Evolutionary conservation across 495 filamentous ascomycete species (phyloP).

Genomic region (Penicillium lividum): DNA sequence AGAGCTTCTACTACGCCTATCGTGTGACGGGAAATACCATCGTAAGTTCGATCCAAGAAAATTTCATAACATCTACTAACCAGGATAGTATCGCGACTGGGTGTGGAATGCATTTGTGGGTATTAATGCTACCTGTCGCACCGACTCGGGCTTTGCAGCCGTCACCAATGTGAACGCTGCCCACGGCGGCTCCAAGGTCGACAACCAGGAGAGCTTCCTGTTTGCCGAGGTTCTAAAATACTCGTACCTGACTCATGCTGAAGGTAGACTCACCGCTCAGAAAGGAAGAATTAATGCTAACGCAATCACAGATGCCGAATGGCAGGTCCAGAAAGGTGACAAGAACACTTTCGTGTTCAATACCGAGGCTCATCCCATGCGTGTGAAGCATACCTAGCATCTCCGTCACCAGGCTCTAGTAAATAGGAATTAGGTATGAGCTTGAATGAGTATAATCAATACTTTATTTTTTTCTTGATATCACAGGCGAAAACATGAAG

Average conservation of each 20-base stretch:
- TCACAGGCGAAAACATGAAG: not conserved
- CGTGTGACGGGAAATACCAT: conserved; percentile 66
- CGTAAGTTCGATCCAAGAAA: conserved; percentile 24
- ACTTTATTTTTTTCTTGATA: not conserved
- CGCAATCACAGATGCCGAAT: conserved; percentile 53
- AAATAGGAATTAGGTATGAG: conserved; percentile 10
- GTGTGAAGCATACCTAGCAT: conserved; percentile 40
- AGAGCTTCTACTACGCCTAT: conserved; percentile 88
- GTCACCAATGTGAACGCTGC: conserved; percentile 65
- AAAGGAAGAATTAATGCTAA: conserved; percentile 12
- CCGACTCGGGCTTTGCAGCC: conserved; percentile 65
- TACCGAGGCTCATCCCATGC: conserved; percentile 81
- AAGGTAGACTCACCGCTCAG: conserved; percentile 17
- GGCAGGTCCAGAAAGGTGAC: conserved; percentile 61
- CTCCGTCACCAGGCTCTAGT: conserved; percentile 7
- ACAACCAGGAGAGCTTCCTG: conserved; percentile 87
- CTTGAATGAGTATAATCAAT: not conserved
- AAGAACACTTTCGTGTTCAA: conserved; percentile 75
- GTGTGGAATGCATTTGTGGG: conserved; percentile 78
- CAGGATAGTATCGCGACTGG: conserved; percentile 71
- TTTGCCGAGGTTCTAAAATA: conserved; percentile 93
- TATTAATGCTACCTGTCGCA: conserved; percentile 65
- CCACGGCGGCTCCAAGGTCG: conserved; percentile 60
- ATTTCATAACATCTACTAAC: conserved; percentile 15
- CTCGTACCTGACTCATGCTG: conserved; percentile 66